Evolutionary conservation across 768 basidiomycete genomes (phyloP).

Genomic region (Mrakia gelida): DNA sequence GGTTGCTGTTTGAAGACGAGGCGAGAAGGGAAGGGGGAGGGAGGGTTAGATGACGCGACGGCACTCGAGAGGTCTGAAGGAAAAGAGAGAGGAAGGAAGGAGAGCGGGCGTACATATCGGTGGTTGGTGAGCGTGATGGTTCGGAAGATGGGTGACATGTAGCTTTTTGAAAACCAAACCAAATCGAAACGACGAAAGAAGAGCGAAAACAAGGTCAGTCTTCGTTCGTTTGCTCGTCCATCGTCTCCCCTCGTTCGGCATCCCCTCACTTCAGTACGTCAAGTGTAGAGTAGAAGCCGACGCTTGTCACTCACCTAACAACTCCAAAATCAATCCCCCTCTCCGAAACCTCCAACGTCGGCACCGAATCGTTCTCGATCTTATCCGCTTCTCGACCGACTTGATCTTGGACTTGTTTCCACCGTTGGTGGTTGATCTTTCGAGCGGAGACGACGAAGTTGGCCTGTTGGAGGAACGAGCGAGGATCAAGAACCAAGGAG

Average conservation of each 20-base stretch:
- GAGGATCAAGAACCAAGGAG: not conserved
- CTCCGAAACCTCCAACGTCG: constrained; percentile 1
- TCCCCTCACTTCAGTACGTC: no score
- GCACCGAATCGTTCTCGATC: constrained; percentile 9
- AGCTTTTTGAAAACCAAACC: not conserved
- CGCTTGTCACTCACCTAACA: constrained; percentile 7
- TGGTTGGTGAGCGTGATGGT: not conserved
- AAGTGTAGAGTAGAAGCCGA: no score
- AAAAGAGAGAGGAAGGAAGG: not conserved
- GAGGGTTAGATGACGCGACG: not conserved
- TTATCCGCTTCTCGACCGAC: constrained; percentile 3
- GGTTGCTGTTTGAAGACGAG: not conserved
- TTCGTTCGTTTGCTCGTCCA: no score
- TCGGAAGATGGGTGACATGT: not conserved
- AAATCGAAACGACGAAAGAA: not conserved
- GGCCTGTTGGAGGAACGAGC: not conserved
- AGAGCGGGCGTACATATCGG: not conserved
- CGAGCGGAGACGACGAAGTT: not conserved
- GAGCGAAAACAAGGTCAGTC: not conserved
- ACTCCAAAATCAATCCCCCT: not conserved
- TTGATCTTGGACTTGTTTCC: constrained; percentile 7
- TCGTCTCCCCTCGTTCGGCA: no score
- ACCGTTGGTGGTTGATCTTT: not conserved
- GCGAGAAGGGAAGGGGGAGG: not conserved
- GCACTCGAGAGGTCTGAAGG: no score